Conservation (phyloP, 2,329 filamentous ascomycete species). For the Claviceps monticola region DNA sequence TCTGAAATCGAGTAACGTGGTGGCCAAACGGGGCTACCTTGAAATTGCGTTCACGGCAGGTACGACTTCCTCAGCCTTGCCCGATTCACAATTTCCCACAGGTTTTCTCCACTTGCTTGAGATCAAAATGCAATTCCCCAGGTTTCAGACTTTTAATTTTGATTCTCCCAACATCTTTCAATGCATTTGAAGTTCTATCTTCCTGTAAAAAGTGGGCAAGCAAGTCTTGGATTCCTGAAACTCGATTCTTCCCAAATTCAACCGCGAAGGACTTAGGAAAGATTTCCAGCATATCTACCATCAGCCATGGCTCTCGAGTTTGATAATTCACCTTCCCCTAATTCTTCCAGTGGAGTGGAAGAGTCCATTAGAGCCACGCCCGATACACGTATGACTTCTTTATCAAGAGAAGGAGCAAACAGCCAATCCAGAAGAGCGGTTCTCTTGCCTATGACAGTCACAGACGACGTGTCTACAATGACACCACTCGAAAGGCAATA, state of each 20-base stretch:
- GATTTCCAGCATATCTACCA: background rate
- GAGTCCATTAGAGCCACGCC: slow-evolving; percentile 50
- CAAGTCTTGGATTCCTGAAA: background rate
- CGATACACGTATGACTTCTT: slow-evolving; percentile 47
- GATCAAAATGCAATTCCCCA: background rate
- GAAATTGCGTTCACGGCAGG: slow-evolving; percentile 1
- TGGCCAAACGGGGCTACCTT: background rate
- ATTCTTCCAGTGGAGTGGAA: slow-evolving; percentile 35
- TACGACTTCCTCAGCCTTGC: slow-evolving; percentile 3
- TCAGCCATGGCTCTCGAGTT: slow-evolving; percentile 10
- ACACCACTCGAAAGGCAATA: slow-evolving; percentile 14
- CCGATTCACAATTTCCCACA: slow-evolving; percentile 2
- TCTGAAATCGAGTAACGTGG: background rate
- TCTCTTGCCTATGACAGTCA: slow-evolving; percentile 15
- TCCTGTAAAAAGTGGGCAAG: background rate
- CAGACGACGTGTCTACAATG: slow-evolving; percentile 9
- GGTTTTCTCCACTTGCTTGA: background rate
- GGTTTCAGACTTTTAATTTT: background rate
- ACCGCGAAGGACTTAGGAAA: background rate
- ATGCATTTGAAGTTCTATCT: background rate
- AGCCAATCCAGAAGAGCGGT: slow-evolving; percentile 21
- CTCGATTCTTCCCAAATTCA: background rate
- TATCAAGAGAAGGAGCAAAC: slow-evolving; percentile 46
- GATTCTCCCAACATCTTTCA: background rate
- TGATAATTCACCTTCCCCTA: slow-evolving; percentile 35